Evolutionary conservation across 345 rosid species (phyloP).

Genomic region (Gossypium arboreum): DNA sequence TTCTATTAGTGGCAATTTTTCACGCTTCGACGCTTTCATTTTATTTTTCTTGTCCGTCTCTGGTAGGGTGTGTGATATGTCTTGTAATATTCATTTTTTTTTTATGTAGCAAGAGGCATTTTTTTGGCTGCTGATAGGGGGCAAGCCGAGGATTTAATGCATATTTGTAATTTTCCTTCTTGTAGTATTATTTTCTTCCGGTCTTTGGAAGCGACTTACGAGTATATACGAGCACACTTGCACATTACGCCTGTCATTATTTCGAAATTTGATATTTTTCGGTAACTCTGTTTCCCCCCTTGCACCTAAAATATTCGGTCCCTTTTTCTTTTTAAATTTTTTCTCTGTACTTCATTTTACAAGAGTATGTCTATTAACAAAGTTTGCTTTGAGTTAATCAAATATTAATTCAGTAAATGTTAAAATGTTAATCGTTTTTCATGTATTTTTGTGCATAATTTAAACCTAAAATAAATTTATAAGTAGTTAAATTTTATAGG

Average conservation of each 20-base stretch:
- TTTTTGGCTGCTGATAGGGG: constrained; percentile 31
- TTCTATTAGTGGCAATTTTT: constrained; percentile 22
- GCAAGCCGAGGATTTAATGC: constrained; percentile 36
- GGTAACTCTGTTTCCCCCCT: no score
- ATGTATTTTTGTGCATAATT: no score
- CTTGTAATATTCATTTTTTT: constrained; percentile 34
- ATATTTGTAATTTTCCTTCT: constrained; percentile 2
- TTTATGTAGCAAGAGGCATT: constrained; percentile 20
- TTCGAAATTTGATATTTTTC: neutral
- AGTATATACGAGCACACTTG: neutral
- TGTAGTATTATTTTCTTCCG: constrained; percentile 23
- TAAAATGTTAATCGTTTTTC: no score
- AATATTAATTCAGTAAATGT: no score
- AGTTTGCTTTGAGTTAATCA: no score
- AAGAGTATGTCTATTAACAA: no score
- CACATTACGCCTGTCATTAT: no score
- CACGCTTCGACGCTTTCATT: neutral
- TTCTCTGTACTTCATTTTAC: neutral
- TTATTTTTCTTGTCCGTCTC: constrained; percentile 10
- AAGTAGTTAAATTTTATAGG: no score
- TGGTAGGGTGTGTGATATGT: constrained; percentile 34
- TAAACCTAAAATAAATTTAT: no score
- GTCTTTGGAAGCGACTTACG: neutral
- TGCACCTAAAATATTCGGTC: neutral
- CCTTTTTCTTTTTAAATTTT: neutral